Percentiles rank a stretch among this genome's conserved stretches.
Evolutionary conservation across 2,329 filamentous ascomycete genomes (phyloP).

Genomic region (Calonectria naviculata): DNA sequence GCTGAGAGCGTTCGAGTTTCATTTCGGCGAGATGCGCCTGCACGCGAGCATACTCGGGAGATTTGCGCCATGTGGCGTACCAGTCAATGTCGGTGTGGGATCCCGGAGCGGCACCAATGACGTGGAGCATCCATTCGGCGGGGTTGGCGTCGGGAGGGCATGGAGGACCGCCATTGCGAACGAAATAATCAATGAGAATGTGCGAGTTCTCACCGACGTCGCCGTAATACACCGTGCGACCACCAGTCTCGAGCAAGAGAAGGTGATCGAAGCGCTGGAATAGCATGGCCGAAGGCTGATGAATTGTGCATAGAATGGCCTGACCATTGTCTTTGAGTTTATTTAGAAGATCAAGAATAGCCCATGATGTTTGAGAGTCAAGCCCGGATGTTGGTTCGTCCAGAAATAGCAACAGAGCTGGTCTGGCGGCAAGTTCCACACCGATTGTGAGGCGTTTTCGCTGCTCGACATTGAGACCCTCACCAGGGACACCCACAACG

Average conservation of each 20-base stretch:
- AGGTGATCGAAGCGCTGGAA: conserved; percentile 16
- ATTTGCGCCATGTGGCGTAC: conserved; percentile 68
- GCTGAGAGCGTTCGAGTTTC: conserved; percentile 58
- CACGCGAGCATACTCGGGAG: conserved; percentile 63
- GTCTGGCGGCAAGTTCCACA: conserved; percentile 53
- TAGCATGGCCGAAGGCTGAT: conserved; percentile 52
- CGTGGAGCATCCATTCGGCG: conserved; percentile 57
- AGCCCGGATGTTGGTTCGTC: conserved; percentile 65
- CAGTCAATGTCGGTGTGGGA: conserved; percentile 71
- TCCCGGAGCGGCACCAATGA: conserved; percentile 59
- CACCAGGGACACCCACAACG: conserved; percentile 56
- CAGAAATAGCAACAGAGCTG: conserved; percentile 60
- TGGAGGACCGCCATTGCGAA: conserved; percentile 71
- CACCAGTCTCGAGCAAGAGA: conserved; percentile 50
- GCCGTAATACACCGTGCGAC: conserved; percentile 48
- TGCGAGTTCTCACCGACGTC: conserved; percentile 77
- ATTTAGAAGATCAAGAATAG: conserved; percentile 75
- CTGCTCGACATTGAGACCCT: conserved; percentile 58
- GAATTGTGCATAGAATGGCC: conserved; percentile 60
- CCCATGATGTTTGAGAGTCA: conserved; percentile 71
- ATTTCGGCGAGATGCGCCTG: conserved; percentile 61
- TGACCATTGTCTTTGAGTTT: conserved; percentile 65
- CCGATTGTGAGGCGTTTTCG: conserved; percentile 61
- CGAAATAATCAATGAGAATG: conserved; percentile 78
- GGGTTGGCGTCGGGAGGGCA: conserved; percentile 79